phyloP scores from a whole-genome alignment of 352 stramenopile species.

The Globisporangium acanthophoron region DNA sequence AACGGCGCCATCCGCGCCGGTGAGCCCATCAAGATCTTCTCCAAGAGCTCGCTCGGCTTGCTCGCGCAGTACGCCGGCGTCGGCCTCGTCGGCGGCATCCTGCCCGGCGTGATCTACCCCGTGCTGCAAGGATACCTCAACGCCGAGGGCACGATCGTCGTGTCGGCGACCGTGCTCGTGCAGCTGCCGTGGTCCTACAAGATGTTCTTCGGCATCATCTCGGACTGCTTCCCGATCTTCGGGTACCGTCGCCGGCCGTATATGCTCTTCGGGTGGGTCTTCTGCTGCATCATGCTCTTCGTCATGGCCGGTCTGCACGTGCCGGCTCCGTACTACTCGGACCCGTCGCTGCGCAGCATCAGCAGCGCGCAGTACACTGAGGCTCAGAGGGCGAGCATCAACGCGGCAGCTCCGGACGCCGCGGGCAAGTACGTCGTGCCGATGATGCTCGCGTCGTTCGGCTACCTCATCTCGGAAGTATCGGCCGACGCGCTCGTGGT shows the following conservation, averaged over 20 bases:
- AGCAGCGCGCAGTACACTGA: slow-evolving; percentile 28
- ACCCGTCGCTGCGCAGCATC: slow-evolving; percentile 25
- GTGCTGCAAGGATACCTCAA: slow-evolving; percentile 57
- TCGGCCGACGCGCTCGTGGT: slow-evolving; percentile 58
- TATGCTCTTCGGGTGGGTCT: slow-evolving; percentile 49
- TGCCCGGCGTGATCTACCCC: slow-evolving; percentile 48
- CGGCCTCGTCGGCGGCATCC: slow-evolving; percentile 38
- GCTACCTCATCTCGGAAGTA: slow-evolving; percentile 56
- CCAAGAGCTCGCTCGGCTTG: slow-evolving; percentile 24
- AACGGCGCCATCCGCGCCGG: slow-evolving; percentile 28
- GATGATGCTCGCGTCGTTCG: slow-evolving; percentile 70
- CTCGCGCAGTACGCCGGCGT: slow-evolving; percentile 52
- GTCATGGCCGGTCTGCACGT: slow-evolving; percentile 34
- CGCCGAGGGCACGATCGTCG: slow-evolving; percentile 44
- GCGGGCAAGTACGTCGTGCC: slow-evolving; percentile 50
- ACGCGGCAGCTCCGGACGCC: slow-evolving; percentile 25
- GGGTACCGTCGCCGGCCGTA: slow-evolving; percentile 52
- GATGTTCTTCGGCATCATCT: slow-evolving; percentile 49
- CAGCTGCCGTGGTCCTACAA: slow-evolving; percentile 60
- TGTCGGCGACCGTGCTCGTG: slow-evolving; percentile 40
- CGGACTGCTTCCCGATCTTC: slow-evolving; percentile 55
- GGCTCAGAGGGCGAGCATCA: slow-evolving; percentile 31
- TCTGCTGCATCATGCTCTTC: slow-evolving; percentile 45
- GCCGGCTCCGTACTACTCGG: slow-evolving; percentile 39
- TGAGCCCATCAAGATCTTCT: slow-evolving; percentile 24